Evolutionary conservation across 768 basidiomycete species (phyloP).

Genomic region (Dioszegia aurantiaca): DNA sequence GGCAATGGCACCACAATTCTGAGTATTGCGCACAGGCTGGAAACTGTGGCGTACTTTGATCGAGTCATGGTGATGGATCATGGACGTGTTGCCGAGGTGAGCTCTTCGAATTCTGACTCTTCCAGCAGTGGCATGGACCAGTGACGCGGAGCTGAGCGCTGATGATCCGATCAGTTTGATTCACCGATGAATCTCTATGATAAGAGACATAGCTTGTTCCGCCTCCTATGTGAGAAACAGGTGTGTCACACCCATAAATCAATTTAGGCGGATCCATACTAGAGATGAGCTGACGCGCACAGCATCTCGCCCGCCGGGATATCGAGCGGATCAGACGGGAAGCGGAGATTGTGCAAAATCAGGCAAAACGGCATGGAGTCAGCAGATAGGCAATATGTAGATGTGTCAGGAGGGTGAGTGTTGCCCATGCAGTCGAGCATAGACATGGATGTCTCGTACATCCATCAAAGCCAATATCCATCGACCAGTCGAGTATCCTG

Average conservation of each 20-base stretch:
- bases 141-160: neutral
- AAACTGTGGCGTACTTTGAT: constrained; percentile 50
- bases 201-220: constrained; percentile 18
- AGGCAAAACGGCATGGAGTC: neutral
- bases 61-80: constrained; percentile 49
- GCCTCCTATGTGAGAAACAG: constrained; percentile 23
- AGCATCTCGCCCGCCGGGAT: neutral
- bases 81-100: constrained; percentile 43
- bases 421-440: too few species aligned
- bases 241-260: constrained; percentile 13
- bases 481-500: too few species aligned
- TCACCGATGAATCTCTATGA: constrained; percentile 24
- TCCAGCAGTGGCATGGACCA: too few species aligned
- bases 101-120: too few species aligned
- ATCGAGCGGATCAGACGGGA: constrained; percentile 4
- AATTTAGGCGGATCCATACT: too few species aligned
- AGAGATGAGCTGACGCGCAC: neutral
- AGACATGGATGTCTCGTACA: too few species aligned
- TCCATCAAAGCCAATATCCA: too few species aligned
- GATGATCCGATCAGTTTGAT: constrained; percentile 24
- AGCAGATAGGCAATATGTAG: too few species aligned
- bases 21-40: constrained; percentile 40
- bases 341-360: neutral
- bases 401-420: too few species aligned
- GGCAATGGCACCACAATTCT: constrained; percentile 30